Percentiles rank a stretch among this genome's conserved stretches.
These are phyloP conservation scores for Phyllosticta citriasiana DNA, from an alignment of 2,329 filamentous ascomycete species.

Conservation along the genomic window DNA sequence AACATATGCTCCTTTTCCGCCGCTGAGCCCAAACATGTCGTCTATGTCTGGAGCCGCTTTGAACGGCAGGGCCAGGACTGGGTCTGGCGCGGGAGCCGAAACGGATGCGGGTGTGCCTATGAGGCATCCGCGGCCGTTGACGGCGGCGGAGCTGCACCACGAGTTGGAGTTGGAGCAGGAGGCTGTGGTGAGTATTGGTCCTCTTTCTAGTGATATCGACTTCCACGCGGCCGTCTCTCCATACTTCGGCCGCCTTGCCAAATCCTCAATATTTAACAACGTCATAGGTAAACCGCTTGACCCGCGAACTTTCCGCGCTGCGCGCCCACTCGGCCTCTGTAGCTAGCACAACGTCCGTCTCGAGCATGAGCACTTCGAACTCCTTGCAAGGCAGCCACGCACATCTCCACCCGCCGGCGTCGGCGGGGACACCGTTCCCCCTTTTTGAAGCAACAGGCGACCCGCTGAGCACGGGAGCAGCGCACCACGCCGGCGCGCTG, in stretches of 20 bases:
- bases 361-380: slow-evolving; percentile 45
- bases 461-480: slow-evolving; percentile 21
- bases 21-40: slow-evolving; percentile 23
- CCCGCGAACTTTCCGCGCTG: slow-evolving; percentile 77
- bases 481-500: slow-evolving; percentile 29
- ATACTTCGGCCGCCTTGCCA: background rate
- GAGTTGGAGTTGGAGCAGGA: slow-evolving; percentile 94
- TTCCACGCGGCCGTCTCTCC: background rate
- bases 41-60: slow-evolving; percentile 14
- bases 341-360: slow-evolving; percentile 40
- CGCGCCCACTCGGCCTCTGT: slow-evolving; percentile 58
- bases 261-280: background rate
- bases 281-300: slow-evolving; percentile 76
- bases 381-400: slow-evolving; percentile 11
- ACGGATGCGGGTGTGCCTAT: slow-evolving; percentile 52
- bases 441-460: slow-evolving; percentile 36
- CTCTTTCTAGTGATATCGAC: background rate
- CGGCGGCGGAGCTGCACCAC: slow-evolving; percentile 77
- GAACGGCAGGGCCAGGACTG: slow-evolving; percentile 12
- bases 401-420: slow-evolving; percentile 20
- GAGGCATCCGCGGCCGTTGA: slow-evolving; percentile 78
- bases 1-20: slow-evolving; percentile 24
- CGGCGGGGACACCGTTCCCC: slow-evolving; percentile 16
- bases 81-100: background rate
- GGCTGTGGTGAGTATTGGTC: slow-evolving; percentile 57